Evolutionary conservation across 192 early-diverging fungal genomes (phyloP).

Genomic region (Umbelopsis ramanniana): DNA sequence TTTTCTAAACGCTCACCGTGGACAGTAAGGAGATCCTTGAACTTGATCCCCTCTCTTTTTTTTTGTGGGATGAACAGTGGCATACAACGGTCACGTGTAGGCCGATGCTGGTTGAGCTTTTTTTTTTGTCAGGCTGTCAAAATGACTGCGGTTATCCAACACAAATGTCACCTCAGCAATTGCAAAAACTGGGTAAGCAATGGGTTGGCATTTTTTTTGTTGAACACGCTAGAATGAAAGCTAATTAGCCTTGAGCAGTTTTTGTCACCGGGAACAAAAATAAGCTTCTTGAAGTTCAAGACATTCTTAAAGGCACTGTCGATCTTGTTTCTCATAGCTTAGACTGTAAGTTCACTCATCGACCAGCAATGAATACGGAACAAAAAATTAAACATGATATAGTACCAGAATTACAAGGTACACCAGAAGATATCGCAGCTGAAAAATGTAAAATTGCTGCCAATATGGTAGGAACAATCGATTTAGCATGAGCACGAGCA

Average conservation of each 20-base stretch:
- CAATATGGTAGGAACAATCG: conserved; percentile 42
- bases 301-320: conserved; percentile 72
- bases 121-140: too few relatives aligned
- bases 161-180: conserved; percentile 5
- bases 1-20: too few relatives aligned
- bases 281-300: conserved; percentile 90
- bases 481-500: too few relatives aligned
- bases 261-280: conserved; percentile 98
- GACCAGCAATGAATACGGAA: not conserved
- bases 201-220: not conserved
- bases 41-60: too few relatives aligned
- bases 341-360: conserved; percentile 58
- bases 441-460: conserved; percentile 85
- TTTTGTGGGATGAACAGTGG: too few relatives aligned
- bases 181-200: conserved; percentile 31
- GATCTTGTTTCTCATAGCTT: conserved; percentile 69
- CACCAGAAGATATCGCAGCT: conserved; percentile 71
- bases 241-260: conserved; percentile 35
- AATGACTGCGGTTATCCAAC: not conserved
- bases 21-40: too few relatives aligned
- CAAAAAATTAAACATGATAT: not conserved
- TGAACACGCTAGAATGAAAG: not conserved
- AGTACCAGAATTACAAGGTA: conserved; percentile 96
- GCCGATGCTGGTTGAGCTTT: too few relatives aligned
- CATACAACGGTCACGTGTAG: too few relatives aligned